Conservation (phyloP, 129 eudicot genomes). For the Flaveria trinervia region DNA sequence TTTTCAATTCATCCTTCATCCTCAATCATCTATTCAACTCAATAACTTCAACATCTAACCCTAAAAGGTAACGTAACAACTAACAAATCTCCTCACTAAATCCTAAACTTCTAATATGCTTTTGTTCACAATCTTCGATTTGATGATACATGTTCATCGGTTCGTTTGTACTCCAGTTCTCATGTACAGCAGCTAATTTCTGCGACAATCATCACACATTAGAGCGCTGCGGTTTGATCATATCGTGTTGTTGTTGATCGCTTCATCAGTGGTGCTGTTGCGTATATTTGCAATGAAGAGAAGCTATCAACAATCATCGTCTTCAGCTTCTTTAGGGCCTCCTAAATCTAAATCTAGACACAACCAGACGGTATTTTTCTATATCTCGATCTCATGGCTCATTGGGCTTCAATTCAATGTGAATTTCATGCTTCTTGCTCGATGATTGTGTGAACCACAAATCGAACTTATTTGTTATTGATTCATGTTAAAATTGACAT, state of each 20-base stretch:
- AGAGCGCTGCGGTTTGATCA: background rate
- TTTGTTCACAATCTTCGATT: background rate
- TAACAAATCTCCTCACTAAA: background rate
- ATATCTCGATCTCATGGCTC: background rate
- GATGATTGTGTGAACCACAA: conserved; percentile 10
- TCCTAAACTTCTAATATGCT: background rate
- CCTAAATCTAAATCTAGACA: conserved; percentile 69
- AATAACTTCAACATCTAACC: background rate
- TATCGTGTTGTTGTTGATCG: background rate
- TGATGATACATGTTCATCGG: background rate
- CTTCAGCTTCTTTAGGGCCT: conserved; percentile 64
- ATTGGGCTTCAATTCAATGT: background rate
- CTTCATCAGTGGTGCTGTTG: background rate
- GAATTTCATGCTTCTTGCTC: conserved; percentile 5
- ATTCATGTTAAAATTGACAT: background rate
- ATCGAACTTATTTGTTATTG: background rate
- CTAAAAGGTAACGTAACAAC: background rate
- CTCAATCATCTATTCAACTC: background rate
- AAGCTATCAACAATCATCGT: conserved; percentile 62
- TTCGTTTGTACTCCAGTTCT: background rate
- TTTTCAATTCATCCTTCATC: background rate
- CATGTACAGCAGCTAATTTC: background rate
- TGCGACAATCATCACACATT: background rate
- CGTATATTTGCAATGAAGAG: conserved; percentile 57
- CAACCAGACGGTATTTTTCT: conserved; percentile 54